These are phyloP conservation scores for Trichoderma lentiforme DNA, from an alignment of 2,329 filamentous ascomycete species.

Conservation along the genomic window DNA sequence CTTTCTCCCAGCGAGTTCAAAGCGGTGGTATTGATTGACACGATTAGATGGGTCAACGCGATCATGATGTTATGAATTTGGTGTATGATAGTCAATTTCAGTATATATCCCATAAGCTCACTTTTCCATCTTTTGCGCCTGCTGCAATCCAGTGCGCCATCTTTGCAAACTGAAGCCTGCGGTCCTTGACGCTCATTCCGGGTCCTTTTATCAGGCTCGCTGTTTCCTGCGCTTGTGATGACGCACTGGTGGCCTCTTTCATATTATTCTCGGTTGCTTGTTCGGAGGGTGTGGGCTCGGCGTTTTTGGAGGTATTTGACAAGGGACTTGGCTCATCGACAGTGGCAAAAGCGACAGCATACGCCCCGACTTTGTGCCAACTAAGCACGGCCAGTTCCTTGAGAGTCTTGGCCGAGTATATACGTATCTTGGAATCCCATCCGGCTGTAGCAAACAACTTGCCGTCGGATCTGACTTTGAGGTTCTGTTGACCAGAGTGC, in stretches of 20 bases:
- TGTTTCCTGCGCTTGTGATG: not conserved
- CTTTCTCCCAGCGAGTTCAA: not conserved
- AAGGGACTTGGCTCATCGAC: conserved; percentile 26
- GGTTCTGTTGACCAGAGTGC: conserved; percentile 83
- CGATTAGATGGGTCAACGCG: not conserved
- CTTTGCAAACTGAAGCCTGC: conserved; percentile 61
- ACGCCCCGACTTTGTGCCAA: conserved; percentile 89
- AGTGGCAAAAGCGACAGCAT: conserved; percentile 69
- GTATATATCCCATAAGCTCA: conserved; percentile 95
- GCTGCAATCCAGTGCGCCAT: conserved; percentile 83
- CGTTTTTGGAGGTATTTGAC: not conserved
- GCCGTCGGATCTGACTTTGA: conserved; percentile 74
- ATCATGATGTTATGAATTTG: not conserved
- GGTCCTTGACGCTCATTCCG: conserved; percentile 52
- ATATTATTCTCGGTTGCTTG: not conserved
- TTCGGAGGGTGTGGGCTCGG: not conserved
- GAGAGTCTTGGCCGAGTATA: conserved; percentile 78
- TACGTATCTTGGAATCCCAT: conserved; percentile 79
- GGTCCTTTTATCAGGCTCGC: not conserved
- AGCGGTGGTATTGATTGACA: not conserved
- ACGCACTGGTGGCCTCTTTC: not conserved
- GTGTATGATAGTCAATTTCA: conserved; percentile 34
- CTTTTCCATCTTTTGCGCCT: conserved; percentile 90
- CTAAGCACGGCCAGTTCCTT: conserved; percentile 88
- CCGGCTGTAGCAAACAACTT: conserved; percentile 85